Evolutionary conservation across 2,329 filamentous ascomycete species (phyloP), one percentile per base, ranked within the genome.

Genomic region (Aspergillus luchuensis): DNA sequence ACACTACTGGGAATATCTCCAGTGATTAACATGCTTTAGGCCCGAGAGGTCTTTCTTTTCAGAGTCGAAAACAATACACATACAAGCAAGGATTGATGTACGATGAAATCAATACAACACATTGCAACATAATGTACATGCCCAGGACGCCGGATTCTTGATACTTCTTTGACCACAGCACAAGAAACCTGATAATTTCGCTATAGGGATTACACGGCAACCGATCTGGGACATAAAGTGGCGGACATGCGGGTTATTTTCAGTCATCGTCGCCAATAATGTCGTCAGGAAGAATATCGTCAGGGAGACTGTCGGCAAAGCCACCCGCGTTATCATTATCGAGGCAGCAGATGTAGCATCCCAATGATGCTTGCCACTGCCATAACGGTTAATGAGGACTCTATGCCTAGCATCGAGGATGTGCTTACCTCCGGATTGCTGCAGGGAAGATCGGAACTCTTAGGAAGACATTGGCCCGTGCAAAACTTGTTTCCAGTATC

Each of bases 331-430:
- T 39, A 8, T 58, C 58, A 39, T 63, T 51, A 28, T 56, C 51
- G 25, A 61, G 59, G 28, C 63, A 66, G 41, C 63, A 67, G 38
- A 55, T 58, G 10, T 36, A 59, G 50, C 57, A 59, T 4, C 25
- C 38, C 25, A 43, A 19, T 15, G 49, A 17, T 39, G 41, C 48
- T 30, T 49, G 50, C 13, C 21, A 59, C 57, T 59, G 6, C 8
- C 17, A 21, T 21, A 21, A 25, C 15, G 45, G 21, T 41, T 2
- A 39, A 23, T 50, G 43, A 30, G 21, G 25, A 13, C 6, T 11
- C 4, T 8, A 33, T 28, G 8, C 2, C 13, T 3, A 45, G 15
- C 7, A 39, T 13, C 38, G 21, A 30, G 7, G 13, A 52, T 13
- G 15, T 7, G 19, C 49, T 48, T 39, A 57, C 56, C 56, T 50